A percentile compares a stretch with the other conserved stretches of the same genome.
Evolutionary conservation across 495 filamentous ascomycete species (phyloP).

Genomic region (Neurospora sp.): DNA sequence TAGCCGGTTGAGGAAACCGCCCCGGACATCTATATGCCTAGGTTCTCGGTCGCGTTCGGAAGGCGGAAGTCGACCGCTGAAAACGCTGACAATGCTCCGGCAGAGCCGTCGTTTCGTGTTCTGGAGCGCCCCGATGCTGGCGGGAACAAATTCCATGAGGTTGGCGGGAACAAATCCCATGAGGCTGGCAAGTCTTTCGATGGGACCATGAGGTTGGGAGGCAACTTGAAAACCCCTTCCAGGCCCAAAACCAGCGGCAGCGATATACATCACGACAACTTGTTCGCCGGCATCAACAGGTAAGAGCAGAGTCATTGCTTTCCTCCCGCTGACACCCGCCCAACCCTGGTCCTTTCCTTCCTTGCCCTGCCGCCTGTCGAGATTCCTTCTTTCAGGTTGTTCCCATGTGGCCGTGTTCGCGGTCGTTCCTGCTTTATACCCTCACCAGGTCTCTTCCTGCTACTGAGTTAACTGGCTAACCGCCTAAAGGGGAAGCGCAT

Average conservation of each 20-base stretch:
- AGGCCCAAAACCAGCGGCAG: constrained; percentile 14
- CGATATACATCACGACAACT: constrained; percentile 43
- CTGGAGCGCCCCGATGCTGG: constrained; percentile 33
- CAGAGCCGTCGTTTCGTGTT: constrained; percentile 38
- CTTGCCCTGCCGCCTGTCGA: background rate
- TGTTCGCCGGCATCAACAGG: constrained; percentile 45
- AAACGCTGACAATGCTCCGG: constrained; percentile 34
- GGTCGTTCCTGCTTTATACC: background rate
- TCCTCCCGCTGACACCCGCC: background rate
- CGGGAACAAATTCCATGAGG: background rate
- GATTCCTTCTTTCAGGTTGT: background rate
- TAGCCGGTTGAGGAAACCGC: constrained; percentile 13
- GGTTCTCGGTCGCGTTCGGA: constrained; percentile 39
- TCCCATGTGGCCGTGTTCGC: background rate
- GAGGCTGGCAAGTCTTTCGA: constrained; percentile 31
- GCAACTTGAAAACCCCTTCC: constrained; percentile 12
- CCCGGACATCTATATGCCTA: constrained; percentile 38
- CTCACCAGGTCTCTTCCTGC: constrained; percentile 2
- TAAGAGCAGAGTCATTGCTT: constrained; percentile 16
- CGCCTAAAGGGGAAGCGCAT: constrained; percentile 47
- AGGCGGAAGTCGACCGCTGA: constrained; percentile 43
- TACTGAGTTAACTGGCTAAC: constrained; percentile 11
- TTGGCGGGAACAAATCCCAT: constrained; percentile 5
- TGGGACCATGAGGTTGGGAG: constrained; percentile 23
- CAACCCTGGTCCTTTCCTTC: background rate